A percentile compares a stretch with the other conserved stretches of the same genome.
phyloP scores from a whole-genome alignment of 331 rosid genomes.

The Quercus lobata region DNA sequence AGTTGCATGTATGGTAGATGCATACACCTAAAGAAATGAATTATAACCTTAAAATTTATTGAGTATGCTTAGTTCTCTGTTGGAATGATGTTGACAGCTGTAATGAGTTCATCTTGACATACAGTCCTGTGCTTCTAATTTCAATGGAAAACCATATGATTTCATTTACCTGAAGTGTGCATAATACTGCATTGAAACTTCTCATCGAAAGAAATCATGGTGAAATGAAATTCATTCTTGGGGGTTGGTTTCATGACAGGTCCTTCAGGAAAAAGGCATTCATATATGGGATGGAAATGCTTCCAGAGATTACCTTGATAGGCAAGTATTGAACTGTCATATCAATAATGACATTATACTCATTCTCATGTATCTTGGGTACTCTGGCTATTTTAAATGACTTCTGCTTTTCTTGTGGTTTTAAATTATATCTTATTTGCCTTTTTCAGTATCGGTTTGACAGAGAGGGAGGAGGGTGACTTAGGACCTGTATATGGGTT shows the following conservation, averaged over 20 bases:
- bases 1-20: background rate
- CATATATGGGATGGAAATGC: conserved; percentile 97
- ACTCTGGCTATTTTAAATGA: background rate
- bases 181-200: background rate
- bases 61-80: background rate
- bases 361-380: background rate
- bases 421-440: conserved; percentile 18
- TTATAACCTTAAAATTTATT: background rate
- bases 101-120: background rate
- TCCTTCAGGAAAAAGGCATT: conserved; percentile 83
- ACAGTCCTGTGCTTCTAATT: background rate
- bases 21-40: background rate
- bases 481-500: conserved; percentile 97
- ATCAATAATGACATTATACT: background rate
- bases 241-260: conserved; percentile 45
- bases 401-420: conserved; percentile 4
- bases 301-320: conserved; percentile 89
- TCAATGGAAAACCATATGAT: background rate
- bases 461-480: conserved; percentile 89
- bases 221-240: conserved; percentile 1
- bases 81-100: background rate
- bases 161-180: background rate
- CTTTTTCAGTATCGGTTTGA: conserved; percentile 70
- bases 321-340: conserved; percentile 47
- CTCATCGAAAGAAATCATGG: conserved; percentile 4